Base-by-base conservation (phyloP, 2,329 filamentous ascomycete genomes). In the Diplocarpon rosae region DNA sequence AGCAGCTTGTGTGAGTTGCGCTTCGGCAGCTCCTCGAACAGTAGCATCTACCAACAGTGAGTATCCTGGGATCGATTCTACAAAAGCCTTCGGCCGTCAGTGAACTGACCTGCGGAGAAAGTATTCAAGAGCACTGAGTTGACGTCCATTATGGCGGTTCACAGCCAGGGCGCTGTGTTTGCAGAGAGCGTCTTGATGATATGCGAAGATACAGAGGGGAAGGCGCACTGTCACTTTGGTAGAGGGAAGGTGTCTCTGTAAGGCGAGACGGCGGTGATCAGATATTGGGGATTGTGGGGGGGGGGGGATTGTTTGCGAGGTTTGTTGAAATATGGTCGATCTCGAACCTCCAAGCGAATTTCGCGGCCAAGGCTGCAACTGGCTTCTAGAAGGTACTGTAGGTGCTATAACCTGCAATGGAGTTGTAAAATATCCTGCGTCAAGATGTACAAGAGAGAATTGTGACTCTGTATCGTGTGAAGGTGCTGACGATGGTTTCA, bases 61-160 rank as follows among this genome's bases (percentile, higher is more conserved):
- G 64, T 57, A 42, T 40, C 14, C 27, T 28, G 16, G 12, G 10
- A 2, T 14, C 35, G 28, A 42, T 30, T 35, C n/a, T 14, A n/a
- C 16, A 11, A 17, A 17, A 43, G 32, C n/a, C 34, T 20, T 20
- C 15, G 43, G 16, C 39, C 43, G 46, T 44, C 42, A 39, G 44
- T 43, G 45, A 42, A 52, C 83, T 66, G 72, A 96, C 92, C 90
- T 64, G 89, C 76, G 64, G 89, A 93, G 70, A 96, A 80, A 67
- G 92, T 96, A 73, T 89, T 90, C 70, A 87, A 80, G 74, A 98
- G 84, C 73, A 98, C 90, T 72, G 88, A 83, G 74, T 90, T 94
- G 73, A 96, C 93, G 73, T 96, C 87, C 84, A 93, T 89, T 72
- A 72, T 76, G 68, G 74, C 55, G 53, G 51, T 42, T 56, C 52